Conservation (phyloP, 2,329 filamentous ascomycete genomes). For the Fusarium secorum region DNA sequence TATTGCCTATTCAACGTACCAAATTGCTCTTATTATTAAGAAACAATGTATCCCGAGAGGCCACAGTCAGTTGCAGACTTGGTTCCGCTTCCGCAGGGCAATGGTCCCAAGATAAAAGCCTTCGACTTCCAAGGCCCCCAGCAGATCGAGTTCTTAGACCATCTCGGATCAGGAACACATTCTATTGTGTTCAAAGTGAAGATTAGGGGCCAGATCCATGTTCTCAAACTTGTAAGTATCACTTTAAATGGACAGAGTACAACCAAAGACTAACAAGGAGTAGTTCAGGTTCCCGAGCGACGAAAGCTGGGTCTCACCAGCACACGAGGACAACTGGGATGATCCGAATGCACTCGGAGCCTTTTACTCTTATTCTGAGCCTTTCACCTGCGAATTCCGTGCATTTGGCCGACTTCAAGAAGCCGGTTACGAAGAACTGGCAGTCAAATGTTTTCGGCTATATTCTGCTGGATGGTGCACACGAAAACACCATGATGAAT, state of each 20-base stretch:
- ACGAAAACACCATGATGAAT: background rate
- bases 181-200: background rate
- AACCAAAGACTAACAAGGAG: background rate
- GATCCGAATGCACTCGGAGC: background rate
- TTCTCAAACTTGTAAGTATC: background rate
- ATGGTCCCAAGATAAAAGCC: background rate
- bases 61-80: background rate
- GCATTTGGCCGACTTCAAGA: background rate
- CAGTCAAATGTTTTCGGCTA: constrained; percentile 2
- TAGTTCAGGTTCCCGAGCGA: background rate
- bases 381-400: background rate
- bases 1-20: background rate
- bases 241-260: background rate
- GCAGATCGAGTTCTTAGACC: background rate
- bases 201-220: background rate
- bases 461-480: background rate
- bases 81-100: background rate
- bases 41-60: background rate
- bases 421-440: background rate
- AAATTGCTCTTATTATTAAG: background rate
- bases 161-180: background rate
- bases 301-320: background rate
- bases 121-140: constrained; percentile 2
- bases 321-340: background rate
- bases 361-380: background rate